phyloP scores from a whole-genome alignment of 139 green algal genomes.

The Klebsormidium nitens region DNA sequence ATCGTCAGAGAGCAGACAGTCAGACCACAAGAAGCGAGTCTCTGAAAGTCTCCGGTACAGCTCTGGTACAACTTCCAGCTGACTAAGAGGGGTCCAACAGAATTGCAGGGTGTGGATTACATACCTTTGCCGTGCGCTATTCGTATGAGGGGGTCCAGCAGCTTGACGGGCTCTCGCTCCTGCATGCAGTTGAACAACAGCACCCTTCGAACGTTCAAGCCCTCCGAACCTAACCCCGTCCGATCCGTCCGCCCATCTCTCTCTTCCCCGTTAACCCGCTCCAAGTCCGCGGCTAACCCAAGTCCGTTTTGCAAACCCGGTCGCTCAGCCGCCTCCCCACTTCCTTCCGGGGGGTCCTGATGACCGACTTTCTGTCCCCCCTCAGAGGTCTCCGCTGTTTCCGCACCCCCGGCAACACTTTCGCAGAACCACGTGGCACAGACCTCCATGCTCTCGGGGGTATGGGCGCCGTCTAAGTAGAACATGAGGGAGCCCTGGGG shows the following conservation, averaged over 20 bases:
- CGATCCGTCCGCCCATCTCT: neutral
- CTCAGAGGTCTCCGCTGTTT: neutral
- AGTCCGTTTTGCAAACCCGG: too few relatives aligned
- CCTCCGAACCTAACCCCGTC: neutral
- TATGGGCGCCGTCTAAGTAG: constrained; percentile 95
- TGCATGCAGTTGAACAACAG: constrained; percentile 95
- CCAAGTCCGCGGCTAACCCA: too few relatives aligned
- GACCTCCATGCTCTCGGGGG: constrained; percentile 79
- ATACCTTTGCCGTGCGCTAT: constrained; percentile 41
- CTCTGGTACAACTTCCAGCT: too few relatives aligned
- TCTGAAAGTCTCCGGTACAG: too few relatives aligned
- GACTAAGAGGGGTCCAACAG: too few relatives aligned
- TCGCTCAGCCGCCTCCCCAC: too few relatives aligned
- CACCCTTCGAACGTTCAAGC: constrained; percentile 29
- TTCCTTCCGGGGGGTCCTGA: constrained; percentile 15
- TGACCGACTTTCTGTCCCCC: constrained; percentile 11
- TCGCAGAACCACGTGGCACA: constrained; percentile 86
- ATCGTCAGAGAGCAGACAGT: neutral
- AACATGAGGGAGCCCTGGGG: constrained; percentile 53
- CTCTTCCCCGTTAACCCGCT: neutral
- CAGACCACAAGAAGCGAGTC: neutral
- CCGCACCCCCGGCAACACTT: constrained; percentile 1
- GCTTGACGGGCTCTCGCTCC: constrained; percentile 67
- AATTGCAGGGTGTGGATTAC: neutral
- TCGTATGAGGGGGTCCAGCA: constrained; percentile 70